These are phyloP conservation scores for Xylaria sp. DNA, from an alignment of 2,329 filamentous ascomycete genomes.

Conservation along the genomic window DNA sequence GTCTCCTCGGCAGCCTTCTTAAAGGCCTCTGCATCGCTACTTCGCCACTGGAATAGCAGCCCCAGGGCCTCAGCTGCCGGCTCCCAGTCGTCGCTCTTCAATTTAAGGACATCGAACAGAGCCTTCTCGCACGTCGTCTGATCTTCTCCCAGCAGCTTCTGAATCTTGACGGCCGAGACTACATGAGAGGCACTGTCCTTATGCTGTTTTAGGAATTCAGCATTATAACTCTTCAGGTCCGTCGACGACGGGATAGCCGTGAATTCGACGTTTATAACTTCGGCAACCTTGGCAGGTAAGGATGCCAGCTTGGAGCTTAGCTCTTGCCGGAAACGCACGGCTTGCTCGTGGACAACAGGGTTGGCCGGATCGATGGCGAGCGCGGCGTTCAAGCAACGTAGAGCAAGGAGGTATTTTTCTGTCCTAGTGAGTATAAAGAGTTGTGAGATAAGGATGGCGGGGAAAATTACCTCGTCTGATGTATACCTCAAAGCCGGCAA, in stretches of 20 bases:
- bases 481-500: conserved; percentile 89
- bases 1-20: conserved; percentile 59
- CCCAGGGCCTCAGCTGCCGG: conserved; percentile 58
- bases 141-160: conserved; percentile 67
- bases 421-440: conserved; percentile 27
- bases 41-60: conserved; percentile 60
- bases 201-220: conserved; percentile 71
- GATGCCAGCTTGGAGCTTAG: conserved; percentile 66
- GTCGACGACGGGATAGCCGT: conserved; percentile 66
- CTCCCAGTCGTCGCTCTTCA: conserved; percentile 58
- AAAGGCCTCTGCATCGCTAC: conserved; percentile 59
- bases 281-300: conserved; percentile 71
- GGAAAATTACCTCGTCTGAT: conserved; percentile 77
- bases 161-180: conserved; percentile 70
- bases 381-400: conserved; percentile 84
- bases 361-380: conserved; percentile 74
- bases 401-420: conserved; percentile 89
- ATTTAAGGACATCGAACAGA: conserved; percentile 62
- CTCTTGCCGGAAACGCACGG: conserved; percentile 73
- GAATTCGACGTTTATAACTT: conserved; percentile 77
- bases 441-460: neutral
- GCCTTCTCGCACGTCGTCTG: conserved; percentile 68
- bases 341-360: conserved; percentile 79
- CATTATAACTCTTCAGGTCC: conserved; percentile 72
- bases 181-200: conserved; percentile 69